A percentile compares a stretch with the other conserved stretches of the same genome.
Conservation (phyloP, 495 filamentous ascomycete genomes). For the Penicillium chermesinum region DNA sequence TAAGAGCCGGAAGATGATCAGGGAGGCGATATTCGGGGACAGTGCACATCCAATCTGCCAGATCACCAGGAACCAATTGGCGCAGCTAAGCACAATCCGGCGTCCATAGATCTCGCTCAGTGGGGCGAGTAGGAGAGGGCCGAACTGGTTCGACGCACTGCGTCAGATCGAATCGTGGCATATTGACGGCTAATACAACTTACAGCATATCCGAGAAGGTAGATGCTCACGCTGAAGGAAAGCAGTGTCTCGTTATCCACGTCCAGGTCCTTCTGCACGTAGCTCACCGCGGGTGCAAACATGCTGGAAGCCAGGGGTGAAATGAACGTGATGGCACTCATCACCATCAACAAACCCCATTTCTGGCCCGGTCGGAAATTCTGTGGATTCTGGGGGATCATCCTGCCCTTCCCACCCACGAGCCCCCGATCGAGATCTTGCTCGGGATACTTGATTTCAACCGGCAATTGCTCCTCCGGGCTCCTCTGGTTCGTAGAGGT, state of each 20-base stretch:
- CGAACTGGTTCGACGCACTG: too few species aligned
- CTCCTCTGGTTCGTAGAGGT: not conserved
- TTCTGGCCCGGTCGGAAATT: conserved; percentile 53
- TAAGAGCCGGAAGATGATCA: conserved; percentile 63
- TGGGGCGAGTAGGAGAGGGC: conserved; percentile 42
- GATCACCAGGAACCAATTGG: conserved; percentile 46
- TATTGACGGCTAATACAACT: conserved; percentile 7
- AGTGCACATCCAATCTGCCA: conserved; percentile 69
- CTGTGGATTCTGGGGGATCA: conserved; percentile 63
- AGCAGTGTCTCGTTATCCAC: conserved; percentile 48
- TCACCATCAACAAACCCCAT: conserved; percentile 28
- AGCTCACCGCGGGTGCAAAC: conserved; percentile 61
- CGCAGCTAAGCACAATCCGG: conserved; percentile 40
- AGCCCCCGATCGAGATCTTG: conserved; percentile 10
- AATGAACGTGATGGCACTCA: conserved; percentile 43
- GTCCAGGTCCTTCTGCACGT: conserved; percentile 52
- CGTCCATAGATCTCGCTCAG: conserved; percentile 56
- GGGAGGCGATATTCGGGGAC: conserved; percentile 48
- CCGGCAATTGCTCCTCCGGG: not conserved
- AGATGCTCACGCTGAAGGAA: conserved; percentile 52
- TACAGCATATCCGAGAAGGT: conserved; percentile 55
- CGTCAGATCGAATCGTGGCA: too few species aligned
- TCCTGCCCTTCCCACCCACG: conserved; percentile 30
- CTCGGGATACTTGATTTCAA: conserved; percentile 1
- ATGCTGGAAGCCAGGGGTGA: conserved; percentile 59